Base-by-base conservation (phyloP, 2,329 filamentous ascomycete species). In the Clonostachys rosea region DNA sequence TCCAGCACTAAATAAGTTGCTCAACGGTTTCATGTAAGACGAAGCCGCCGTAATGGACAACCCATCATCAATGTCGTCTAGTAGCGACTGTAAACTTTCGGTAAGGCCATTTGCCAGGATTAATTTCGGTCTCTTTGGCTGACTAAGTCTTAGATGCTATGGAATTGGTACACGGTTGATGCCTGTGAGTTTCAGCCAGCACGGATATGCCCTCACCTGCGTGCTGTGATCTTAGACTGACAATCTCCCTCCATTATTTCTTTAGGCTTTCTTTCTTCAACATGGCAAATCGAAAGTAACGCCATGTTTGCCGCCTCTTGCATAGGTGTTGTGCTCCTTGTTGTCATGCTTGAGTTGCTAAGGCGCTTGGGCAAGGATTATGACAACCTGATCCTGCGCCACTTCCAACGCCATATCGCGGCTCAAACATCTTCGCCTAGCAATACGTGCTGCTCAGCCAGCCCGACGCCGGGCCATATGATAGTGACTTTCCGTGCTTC, bases 281-380 rank as follows among this genome's bases (percentile, higher is more conserved):
- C 76, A 41, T 94, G 88, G 89, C 84, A 84, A 59, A 81, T 91
- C 61, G 81, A 69, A n/a, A 85, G 81, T 40, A 65, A 65, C 5
- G 83, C 78, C 63, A 86, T 86, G 76, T 91, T 94, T 63, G 87
- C 85, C 34, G 88, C 84, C 34, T 86, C 83, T 37, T 92, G 89
- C 67, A 83, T 94, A 57, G 88, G 87, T 50, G 82, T 89, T 16
- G 73, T 89, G 46, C 69, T 85, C 5, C 81, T 94, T 34, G 86
- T 87, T 50, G 74, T 91, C 41, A 60, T 70, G 5, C 82, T 94
- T 54, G 88, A 94, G 59, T 71, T 84, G 50, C 73, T 91, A 20
- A 86, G 88, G 24, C 83, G 87, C n/a, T 56, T 79, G 17, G 75
- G 78, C 51, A 83, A 84, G 52, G 86, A 90, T 62, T 91, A 87